Conservation (phyloP, 2,329 filamentous ascomycete species). For the Talaromyces sp. region DNA sequence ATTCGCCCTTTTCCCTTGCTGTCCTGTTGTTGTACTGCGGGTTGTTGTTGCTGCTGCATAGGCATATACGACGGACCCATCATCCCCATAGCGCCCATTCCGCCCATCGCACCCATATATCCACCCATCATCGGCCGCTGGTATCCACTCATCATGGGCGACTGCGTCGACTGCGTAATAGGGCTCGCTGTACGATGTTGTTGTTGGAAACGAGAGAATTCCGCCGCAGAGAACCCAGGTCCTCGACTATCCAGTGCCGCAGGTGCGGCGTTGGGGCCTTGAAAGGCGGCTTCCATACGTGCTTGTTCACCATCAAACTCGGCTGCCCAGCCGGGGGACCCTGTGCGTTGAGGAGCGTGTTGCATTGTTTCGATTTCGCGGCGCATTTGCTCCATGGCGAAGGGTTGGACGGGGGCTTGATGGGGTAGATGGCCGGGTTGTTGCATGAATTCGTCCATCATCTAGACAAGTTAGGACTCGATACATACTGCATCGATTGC, state of each 20-base stretch:
- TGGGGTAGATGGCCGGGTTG: constrained; percentile 56
- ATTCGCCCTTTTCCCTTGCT: constrained; percentile 75
- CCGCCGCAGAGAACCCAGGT: constrained; percentile 71
- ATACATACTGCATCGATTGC: neutral
- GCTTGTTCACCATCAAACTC: constrained; percentile 66
- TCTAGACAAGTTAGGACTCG: constrained; percentile 50
- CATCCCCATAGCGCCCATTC: constrained; percentile 54
- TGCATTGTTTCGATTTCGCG: constrained; percentile 59
- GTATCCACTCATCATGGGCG: constrained; percentile 60
- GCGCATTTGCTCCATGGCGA: constrained; percentile 67
- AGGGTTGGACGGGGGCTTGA: constrained; percentile 55
- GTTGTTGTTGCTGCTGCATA: constrained; percentile 46
- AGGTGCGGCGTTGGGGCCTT: constrained; percentile 48
- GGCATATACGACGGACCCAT: constrained; percentile 35
- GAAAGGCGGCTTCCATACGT: constrained; percentile 68
- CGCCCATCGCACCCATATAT: constrained; percentile 36
- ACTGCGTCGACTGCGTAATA: constrained; percentile 46
- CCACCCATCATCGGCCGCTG: constrained; percentile 49
- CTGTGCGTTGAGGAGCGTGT: constrained; percentile 50
- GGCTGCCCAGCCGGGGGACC: constrained; percentile 60
- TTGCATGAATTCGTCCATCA: constrained; percentile 91
- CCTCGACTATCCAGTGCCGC: constrained; percentile 36
- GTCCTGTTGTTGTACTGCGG: constrained; percentile 54
- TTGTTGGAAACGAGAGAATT: constrained; percentile 85
- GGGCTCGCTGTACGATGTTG: constrained; percentile 64